Evolutionary conservation across 495 filamentous ascomycete genomes (phyloP).

Genomic region (Annulohypoxylon stygium): DNA sequence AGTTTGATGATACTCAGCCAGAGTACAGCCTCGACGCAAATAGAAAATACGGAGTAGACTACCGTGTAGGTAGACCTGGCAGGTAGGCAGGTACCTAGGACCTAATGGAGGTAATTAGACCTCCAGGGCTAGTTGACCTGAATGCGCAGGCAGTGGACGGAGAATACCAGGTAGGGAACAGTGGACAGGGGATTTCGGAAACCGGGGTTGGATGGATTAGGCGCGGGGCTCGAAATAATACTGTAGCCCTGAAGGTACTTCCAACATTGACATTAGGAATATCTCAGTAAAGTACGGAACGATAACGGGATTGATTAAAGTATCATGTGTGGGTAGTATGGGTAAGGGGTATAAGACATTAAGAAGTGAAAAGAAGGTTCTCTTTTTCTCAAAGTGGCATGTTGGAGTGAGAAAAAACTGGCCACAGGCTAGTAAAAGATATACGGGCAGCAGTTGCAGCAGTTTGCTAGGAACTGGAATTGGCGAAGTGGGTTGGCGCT

Average conservation of each 20-base stretch:
- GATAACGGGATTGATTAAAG: slow-evolving; percentile 5
- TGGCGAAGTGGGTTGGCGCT: slow-evolving; percentile 18
- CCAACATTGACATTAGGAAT: not conserved
- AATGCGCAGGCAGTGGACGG: not conserved
- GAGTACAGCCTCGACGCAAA: slow-evolving; percentile 43
- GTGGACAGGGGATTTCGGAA: slow-evolving; percentile 34
- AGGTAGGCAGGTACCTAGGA: not conserved
- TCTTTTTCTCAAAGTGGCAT: slow-evolving; percentile 16
- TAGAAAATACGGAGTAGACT: slow-evolving; percentile 47
- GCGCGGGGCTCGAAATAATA: slow-evolving; percentile 40
- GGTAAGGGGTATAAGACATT: slow-evolving; percentile 9
- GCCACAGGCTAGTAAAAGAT: slow-evolving; percentile 12
- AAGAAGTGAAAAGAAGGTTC: not conserved
- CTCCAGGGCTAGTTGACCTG: not conserved
- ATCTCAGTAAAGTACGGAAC: slow-evolving; percentile 22
- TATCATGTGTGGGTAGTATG: not conserved
- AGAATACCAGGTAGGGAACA: too few species aligned
- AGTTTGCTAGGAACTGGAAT: slow-evolving; percentile 14
- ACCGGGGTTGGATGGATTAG: slow-evolving; percentile 42
- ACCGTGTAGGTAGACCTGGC: slow-evolving; percentile 20
- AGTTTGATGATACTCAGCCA: slow-evolving; percentile 36
- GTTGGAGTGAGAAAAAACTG: slow-evolving; percentile 20
- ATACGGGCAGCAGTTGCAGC: slow-evolving; percentile 15
- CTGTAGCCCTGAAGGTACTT: not conserved
- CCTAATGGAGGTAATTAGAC: too few species aligned